phyloP scores from a whole-genome alignment of 495 filamentous ascomycete genomes.

The Penicillium verhagenii region DNA sequence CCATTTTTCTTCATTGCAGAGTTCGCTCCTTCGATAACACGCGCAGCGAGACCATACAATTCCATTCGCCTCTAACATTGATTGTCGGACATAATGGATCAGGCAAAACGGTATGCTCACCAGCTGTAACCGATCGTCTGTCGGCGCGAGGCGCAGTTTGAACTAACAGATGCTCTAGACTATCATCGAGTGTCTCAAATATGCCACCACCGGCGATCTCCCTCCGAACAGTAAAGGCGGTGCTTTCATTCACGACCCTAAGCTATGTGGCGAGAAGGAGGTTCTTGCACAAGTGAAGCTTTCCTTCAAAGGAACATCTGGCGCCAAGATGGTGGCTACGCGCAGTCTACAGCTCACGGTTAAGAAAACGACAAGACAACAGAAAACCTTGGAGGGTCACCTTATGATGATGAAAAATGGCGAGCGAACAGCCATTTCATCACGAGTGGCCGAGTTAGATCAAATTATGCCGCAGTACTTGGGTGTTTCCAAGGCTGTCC shows the following conservation, averaged over 20 bases:
- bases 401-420: conserved; percentile 74
- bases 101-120: conserved; percentile 72
- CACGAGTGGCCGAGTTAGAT: conserved; percentile 75
- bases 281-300: conserved; percentile 90
- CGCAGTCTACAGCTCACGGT: conserved; percentile 81
- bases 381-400: conserved; percentile 78
- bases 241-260: conserved; percentile 96
- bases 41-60: conserved; percentile 77
- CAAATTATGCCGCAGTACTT: conserved; percentile 81
- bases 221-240: conserved; percentile 93
- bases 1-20: conserved; percentile 37
- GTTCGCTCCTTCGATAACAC: conserved; percentile 88
- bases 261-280: conserved; percentile 86
- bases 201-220: conserved; percentile 91
- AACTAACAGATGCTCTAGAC: conserved; percentile 56
- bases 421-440: conserved; percentile 75
- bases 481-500: conserved; percentile 84
- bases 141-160: background rate
- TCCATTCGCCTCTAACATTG: conserved; percentile 85
- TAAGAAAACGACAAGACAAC: conserved; percentile 70
- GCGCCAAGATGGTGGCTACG: conserved; percentile 74
- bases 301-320: conserved; percentile 72
- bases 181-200: conserved; percentile 98
- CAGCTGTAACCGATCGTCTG: background rate
- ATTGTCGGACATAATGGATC: conserved; percentile 98